These are phyloP conservation scores for Hypomyces rosellus DNA, from an alignment of 2,329 filamentous ascomycete species.

Conservation along the genomic window DNA sequence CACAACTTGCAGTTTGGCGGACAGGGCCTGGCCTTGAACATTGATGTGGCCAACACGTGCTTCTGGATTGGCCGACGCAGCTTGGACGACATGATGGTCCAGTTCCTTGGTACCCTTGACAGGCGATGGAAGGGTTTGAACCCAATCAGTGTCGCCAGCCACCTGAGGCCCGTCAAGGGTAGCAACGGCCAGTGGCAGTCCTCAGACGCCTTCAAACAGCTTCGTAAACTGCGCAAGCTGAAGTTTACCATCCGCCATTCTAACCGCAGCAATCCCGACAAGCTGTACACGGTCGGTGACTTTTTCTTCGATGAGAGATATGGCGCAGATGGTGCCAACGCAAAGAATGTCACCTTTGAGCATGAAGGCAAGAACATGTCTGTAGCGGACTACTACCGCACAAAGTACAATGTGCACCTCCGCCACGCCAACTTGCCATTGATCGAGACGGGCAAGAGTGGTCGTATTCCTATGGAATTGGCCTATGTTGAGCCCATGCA, in stretches of 20 bases:
- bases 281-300: constrained; percentile 46
- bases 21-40: constrained; percentile 69
- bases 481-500: constrained; percentile 49
- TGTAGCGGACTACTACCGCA: constrained; percentile 49
- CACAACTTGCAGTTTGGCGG: constrained; percentile 44
- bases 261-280: constrained; percentile 36
- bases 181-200: constrained; percentile 23
- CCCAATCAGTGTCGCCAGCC: constrained; percentile 20
- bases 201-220: constrained; percentile 48
- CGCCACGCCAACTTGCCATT: constrained; percentile 46
- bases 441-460: constrained; percentile 49
- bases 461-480: constrained; percentile 56
- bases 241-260: constrained; percentile 50
- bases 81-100: constrained; percentile 32
- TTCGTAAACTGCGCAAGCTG: constrained; percentile 49
- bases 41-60: constrained; percentile 85
- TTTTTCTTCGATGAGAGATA: constrained; percentile 43
- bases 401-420: constrained; percentile 48
- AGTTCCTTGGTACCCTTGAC: constrained; percentile 27
- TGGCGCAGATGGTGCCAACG: constrained; percentile 39
- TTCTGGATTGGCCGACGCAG: constrained; percentile 60
- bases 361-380: constrained; percentile 38
- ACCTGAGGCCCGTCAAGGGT: constrained; percentile 30
- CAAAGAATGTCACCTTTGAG: constrained; percentile 51
- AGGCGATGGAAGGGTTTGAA: constrained; percentile 21